Conservation (phyloP, 805 yeast species). For the Jamesozyma rosinii region DNA sequence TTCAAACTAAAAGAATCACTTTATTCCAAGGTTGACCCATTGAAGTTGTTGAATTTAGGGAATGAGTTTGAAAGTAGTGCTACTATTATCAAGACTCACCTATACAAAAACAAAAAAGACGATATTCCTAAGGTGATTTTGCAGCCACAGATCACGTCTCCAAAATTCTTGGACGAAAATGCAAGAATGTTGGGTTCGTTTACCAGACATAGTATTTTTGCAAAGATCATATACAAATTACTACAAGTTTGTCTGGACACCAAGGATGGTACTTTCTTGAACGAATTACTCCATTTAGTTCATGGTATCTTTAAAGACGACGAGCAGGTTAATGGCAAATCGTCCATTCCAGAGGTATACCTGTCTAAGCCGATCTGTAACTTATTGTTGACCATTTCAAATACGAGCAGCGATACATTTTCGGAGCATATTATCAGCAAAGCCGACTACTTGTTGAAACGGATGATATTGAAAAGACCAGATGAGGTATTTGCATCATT, state of each 20-base stretch:
- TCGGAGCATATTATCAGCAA: slow-evolving; percentile 42
- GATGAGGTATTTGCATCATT: slow-evolving; percentile 43
- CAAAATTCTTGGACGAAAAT: slow-evolving; percentile 18
- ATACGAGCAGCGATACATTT: slow-evolving; percentile 34
- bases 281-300: slow-evolving; percentile 54
- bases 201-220: slow-evolving; percentile 44
- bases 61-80: slow-evolving; percentile 46
- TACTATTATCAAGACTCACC: slow-evolving; percentile 36
- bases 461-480: slow-evolving; percentile 40
- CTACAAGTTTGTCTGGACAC: slow-evolving; percentile 44
- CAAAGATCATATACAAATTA: slow-evolving; percentile 49
- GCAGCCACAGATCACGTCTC: slow-evolving; percentile 36
- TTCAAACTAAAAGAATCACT: slow-evolving; percentile 46
- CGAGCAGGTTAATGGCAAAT: slow-evolving; percentile 35
- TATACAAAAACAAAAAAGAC: slow-evolving; percentile 34
- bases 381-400: slow-evolving; percentile 43
- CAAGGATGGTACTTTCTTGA: slow-evolving; percentile 45
- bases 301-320: slow-evolving; percentile 56
- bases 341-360: slow-evolving; percentile 37
- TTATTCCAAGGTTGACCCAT: slow-evolving; percentile 48
- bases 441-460: slow-evolving; percentile 49
- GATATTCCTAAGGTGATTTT: slow-evolving; percentile 39
- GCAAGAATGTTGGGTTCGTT: slow-evolving; percentile 42
- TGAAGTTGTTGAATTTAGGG: slow-evolving; percentile 39
- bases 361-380: slow-evolving; percentile 50